phyloP scores from a whole-genome alignment of 2,329 filamentous ascomycete species.

The Colletotrichum filicis region DNA sequence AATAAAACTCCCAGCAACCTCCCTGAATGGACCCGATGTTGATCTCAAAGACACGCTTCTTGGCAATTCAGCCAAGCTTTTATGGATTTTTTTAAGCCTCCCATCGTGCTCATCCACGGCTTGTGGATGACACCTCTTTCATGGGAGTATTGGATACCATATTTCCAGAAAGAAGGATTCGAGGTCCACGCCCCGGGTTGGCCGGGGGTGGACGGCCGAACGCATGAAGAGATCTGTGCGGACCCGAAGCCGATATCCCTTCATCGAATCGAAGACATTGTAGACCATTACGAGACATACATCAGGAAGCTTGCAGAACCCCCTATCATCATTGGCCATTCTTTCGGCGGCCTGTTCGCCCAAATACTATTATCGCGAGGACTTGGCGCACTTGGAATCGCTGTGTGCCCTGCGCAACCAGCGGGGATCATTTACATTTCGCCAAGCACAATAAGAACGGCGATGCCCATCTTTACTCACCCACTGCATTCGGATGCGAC shows the following conservation, averaged over 20 bases:
- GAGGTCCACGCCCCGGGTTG: constrained; percentile 39
- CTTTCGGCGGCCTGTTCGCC: constrained; percentile 39
- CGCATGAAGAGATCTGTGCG: constrained; percentile 35
- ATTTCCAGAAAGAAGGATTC: constrained; percentile 35
- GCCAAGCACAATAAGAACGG: constrained; percentile 35
- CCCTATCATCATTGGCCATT: constrained; percentile 39
- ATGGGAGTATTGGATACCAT: constrained; percentile 39
- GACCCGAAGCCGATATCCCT: constrained; percentile 35
- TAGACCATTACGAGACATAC: constrained; percentile 37
- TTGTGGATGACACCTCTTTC: constrained; percentile 40
- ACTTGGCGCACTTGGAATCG: constrained; percentile 35
- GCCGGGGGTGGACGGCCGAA: constrained; percentile 39
- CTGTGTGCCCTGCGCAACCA: constrained; percentile 36
- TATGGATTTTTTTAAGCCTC: constrained; percentile 24
- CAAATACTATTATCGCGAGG: constrained; percentile 38
- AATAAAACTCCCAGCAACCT: background rate
- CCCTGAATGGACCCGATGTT: background rate
- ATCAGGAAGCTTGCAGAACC: constrained; percentile 35
- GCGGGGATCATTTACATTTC: constrained; percentile 36
- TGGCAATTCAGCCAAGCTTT: background rate
- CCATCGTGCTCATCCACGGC: constrained; percentile 39
- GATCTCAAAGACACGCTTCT: background rate
- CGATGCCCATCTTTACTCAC: constrained; percentile 33
- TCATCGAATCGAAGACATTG: constrained; percentile 36
- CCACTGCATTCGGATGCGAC: constrained; percentile 35